Evolutionary conservation across 2,329 filamentous ascomycete species (phyloP), one percentile per base, ranked within the genome.

Genomic region (Pseudocercospora macadamiae): DNA sequence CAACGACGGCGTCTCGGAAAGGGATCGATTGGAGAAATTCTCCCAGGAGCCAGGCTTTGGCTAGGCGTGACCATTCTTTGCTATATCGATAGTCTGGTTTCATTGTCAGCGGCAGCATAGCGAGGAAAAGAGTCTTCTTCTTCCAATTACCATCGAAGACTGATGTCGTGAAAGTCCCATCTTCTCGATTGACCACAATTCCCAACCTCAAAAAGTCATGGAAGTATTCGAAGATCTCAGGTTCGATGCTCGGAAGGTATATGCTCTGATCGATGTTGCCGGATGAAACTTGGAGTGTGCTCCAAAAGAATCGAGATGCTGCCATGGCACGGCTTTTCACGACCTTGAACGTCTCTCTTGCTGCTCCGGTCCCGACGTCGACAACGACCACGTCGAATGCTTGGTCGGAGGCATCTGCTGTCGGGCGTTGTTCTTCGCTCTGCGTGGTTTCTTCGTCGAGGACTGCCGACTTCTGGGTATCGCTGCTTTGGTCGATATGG

Each of bases 1-100:
- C 55, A 18, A 44, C 25, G 18, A 58, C 34, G 16, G 55, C 55
- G 19, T 58, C 49, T 23, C 45, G 26, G 49, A 54, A 54, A 2
- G 48, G 19, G 10, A 19, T 47, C 9, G 55, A 58, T 10, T 23
- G 18, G 19, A 58, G 36, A 9, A 18, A 18, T 16, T 58, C 49
- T 12, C 55, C 55, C 25, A 58, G 18, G 3, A 28, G 36, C 55
- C 55, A 58, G 26, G 55, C 55, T 16, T 30, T 42, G 2, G 55
- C 48, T 5, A 54, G 51, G 8, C 48, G 48, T 4, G 12, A 6
- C 26, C 26, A 51, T 10, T 51, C 48, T 12, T 19, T 23, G 48
- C 18, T 10, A 42, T 18, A 21, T 5, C 37, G 18, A 21, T 18
- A 3, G 14, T 42, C 37, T 19, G 16, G 12, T 16, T n/a, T n/a